Conservation (phyloP, 2,329 filamentous ascomycete species). For the Aspergillus uvarum region DNA sequence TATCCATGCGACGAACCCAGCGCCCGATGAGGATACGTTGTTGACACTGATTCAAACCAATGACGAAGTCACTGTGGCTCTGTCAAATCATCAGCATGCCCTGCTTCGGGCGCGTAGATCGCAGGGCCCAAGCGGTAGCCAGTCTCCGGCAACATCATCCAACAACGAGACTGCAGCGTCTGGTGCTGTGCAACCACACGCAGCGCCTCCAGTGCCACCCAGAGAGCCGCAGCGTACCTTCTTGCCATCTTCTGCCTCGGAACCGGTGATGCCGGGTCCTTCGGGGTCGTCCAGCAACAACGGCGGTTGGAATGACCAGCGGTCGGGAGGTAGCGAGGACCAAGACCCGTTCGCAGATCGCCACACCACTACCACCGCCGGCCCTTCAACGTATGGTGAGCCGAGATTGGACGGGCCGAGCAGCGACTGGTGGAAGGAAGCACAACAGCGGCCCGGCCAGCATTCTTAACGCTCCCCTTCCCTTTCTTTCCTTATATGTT, state of each 20-base stretch:
- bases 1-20: constrained; percentile 74
- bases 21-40: constrained; percentile 91
- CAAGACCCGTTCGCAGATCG: constrained; percentile 45
- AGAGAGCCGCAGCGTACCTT: constrained; percentile 12
- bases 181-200: constrained; percentile 15
- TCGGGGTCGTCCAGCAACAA: constrained; percentile 10
- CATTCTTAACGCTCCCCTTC: neutral
- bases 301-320: constrained; percentile 35
- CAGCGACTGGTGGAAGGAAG: constrained; percentile 10
- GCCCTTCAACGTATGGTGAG: constrained; percentile 11
- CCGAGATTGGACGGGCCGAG: constrained; percentile 10
- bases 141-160: constrained; percentile 18
- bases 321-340: constrained; percentile 41
- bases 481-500: neutral
- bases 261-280: neutral
- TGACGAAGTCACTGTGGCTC: constrained; percentile 79
- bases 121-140: constrained; percentile 21
- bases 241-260: constrained; percentile 16
- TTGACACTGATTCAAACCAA: constrained; percentile 91
- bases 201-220: constrained; percentile 18
- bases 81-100: constrained; percentile 81
- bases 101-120: constrained; percentile 59
- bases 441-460: constrained; percentile 8
- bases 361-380: constrained; percentile 17
- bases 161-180: constrained; percentile 18